These are phyloP conservation scores for Globisporangium orthogonon DNA, from an alignment of 352 stramenopile genomes.

Conservation along the genomic window DNA sequence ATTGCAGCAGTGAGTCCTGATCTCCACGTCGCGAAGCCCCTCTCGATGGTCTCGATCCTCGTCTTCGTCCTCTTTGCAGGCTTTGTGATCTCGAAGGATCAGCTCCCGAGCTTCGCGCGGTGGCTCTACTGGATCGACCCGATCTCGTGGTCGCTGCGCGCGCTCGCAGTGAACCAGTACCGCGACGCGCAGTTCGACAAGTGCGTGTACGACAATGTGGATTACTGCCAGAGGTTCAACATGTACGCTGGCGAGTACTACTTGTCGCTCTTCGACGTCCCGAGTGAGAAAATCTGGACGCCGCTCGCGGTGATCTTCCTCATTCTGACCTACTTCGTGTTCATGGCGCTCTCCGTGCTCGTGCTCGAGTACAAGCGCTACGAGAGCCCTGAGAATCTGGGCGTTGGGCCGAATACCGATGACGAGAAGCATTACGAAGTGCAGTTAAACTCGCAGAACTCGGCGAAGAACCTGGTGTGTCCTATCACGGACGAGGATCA, in stretches of 20 bases:
- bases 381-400: too few species aligned
- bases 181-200: slow-evolving; percentile 1
- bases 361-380: too few species aligned
- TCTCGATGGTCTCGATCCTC: slow-evolving; percentile 26
- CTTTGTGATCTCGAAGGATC: slow-evolving; percentile 38
- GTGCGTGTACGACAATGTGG: slow-evolving; percentile 8
- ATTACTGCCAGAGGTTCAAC: slow-evolving; percentile 11
- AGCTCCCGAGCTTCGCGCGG: slow-evolving; percentile 28
- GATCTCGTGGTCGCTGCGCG: slow-evolving; percentile 19
- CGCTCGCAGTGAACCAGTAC: slow-evolving; percentile 17
- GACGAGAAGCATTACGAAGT: too few species aligned
- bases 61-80: slow-evolving; percentile 42
- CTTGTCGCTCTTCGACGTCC: slow-evolving; percentile 23
- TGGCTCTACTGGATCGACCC: slow-evolving; percentile 28
- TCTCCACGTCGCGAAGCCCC: background rate
- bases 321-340: too few species aligned
- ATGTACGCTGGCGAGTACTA: slow-evolving; percentile 36
- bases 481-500: too few species aligned
- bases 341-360: too few species aligned
- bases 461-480: too few species aligned
- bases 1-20: slow-evolving; percentile 14
- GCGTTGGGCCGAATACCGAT: too few species aligned
- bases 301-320: too few species aligned
- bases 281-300: slow-evolving; percentile 19
- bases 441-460: too few species aligned